Base-by-base conservation (phyloP, 1,284 basidiomycete species). In the Cutaneotrichosporon mucoides region DNA sequence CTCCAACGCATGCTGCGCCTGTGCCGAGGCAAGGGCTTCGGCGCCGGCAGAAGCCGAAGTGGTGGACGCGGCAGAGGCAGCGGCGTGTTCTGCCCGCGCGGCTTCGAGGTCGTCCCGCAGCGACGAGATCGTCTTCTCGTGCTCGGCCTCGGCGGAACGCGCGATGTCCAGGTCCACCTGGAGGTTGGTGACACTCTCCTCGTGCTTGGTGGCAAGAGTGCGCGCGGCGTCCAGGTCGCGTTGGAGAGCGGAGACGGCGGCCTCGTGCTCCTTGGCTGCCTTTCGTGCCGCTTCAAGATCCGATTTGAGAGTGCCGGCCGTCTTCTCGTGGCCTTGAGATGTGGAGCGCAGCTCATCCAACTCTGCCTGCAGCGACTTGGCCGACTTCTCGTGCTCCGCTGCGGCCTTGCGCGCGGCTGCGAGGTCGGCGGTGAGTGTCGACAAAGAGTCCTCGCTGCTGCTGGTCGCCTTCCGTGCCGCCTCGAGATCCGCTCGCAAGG, bases 1-100 rank as follows among this genome's bases (percentile, higher is more conserved):
- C 64, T 91, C 90, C 53, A 93, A 83, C 7, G 83, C 81, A 67
- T 90, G 88, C 63, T 88, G 86, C 66, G 88, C 86, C 66, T 82
- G 81, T 2, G 62, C 56, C 46, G 63, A 37, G 9, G 58, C 51
- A 10, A 64, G 47, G 6, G 60, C 58, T 6, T 51, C 59, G 9
- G 52, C 40, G 10, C 56, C 24, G 24, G 24, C 41, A n/a, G 10
- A 8, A 11, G 44, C n/a, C 7, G 41, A 13, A 36, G 33, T 36
- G 8, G 10, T 37, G n/a, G 50, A 44, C 37, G 36, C 51, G 11
- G 46, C 40, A 10, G 24, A 24, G 24, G 24, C 24, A 24, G 24
- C 24, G 24, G 24, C 24, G 24, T 24, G 24, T 24, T 24, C 24
- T 24, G 38, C 13, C 13, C 44, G 53, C 47, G 46, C 34, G 35